Evolutionary conservation across 2,329 filamentous ascomycete genomes (phyloP).

Genomic region (Amauroascus niger): DNA sequence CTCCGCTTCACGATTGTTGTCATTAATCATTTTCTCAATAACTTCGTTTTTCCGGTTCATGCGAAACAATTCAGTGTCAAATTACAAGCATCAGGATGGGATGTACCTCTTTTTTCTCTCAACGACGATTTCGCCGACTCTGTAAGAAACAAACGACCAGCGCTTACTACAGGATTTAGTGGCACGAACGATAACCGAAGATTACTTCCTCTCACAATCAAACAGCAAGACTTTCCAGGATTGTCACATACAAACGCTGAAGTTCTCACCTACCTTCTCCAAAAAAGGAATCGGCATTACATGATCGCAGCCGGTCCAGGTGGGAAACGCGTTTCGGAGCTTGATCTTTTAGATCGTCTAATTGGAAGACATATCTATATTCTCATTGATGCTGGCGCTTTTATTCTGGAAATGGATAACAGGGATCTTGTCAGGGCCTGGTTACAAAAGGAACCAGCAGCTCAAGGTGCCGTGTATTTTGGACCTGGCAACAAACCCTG

Average conservation of each 20-base stretch:
- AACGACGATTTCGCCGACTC: not conserved
- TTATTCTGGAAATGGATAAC: conserved; percentile 54
- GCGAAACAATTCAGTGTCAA: conserved; percentile 57
- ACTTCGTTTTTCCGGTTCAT: conserved; percentile 55
- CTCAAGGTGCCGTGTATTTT: conserved; percentile 48
- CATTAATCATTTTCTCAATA: conserved; percentile 53
- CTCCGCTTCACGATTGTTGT: conserved; percentile 43
- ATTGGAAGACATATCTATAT: conserved; percentile 37
- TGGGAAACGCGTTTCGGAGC: conserved; percentile 38
- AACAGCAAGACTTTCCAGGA: conserved; percentile 49
- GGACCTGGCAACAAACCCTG: conserved; percentile 37
- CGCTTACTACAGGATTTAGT: conserved; percentile 57
- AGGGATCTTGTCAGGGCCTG: conserved; percentile 41
- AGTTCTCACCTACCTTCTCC: conserved; percentile 51
- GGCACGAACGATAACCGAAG: conserved; percentile 58
- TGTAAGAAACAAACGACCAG: not conserved
- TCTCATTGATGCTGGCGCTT: conserved; percentile 56
- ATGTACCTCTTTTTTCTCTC: conserved; percentile 45
- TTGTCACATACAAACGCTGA: conserved; percentile 54
- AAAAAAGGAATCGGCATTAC: conserved; percentile 44
- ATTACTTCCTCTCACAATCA: conserved; percentile 52
- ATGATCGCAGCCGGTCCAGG: conserved; percentile 24
- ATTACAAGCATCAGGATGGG: conserved; percentile 58
- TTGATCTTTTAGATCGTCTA: conserved; percentile 38
- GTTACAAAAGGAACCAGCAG: conserved; percentile 40